A percentile compares a stretch with the other conserved stretches of the same genome.
These are phyloP conservation scores for Boletus reticulatus DNA, from an alignment of 768 basidiomycete species.

Conservation along the genomic window DNA sequence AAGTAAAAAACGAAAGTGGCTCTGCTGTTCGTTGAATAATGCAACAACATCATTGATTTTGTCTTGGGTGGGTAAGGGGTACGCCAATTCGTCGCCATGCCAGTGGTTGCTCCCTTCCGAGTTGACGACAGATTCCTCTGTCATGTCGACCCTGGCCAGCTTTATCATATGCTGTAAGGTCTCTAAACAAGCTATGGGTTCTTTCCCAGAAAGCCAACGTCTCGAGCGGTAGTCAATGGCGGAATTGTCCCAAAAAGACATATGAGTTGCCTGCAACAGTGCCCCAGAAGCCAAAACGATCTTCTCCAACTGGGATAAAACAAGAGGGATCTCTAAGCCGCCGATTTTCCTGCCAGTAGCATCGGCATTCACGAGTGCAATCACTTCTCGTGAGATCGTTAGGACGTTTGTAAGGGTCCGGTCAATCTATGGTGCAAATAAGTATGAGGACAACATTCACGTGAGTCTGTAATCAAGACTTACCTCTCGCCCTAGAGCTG, in stretches of 20 bases:
- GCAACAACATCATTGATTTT: not conserved
- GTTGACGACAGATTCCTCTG: too few species aligned
- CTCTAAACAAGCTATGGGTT: not conserved
- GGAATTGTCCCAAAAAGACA: not conserved
- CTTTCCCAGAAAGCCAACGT: not conserved
- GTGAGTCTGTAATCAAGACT: too few species aligned
- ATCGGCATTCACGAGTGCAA: too few species aligned
- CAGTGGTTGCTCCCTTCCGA: not conserved
- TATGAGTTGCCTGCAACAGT: not conserved
- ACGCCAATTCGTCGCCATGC: not conserved
- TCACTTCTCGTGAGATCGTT: not conserved
- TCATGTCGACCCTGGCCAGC: not conserved
- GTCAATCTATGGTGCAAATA: too few species aligned
- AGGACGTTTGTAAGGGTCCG: not conserved
- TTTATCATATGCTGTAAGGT: not conserved
- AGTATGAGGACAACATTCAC: too few species aligned
- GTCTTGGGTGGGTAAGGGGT: not conserved
- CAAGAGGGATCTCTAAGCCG: not conserved
- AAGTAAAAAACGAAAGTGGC: not conserved
- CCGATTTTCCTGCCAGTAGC: too few species aligned
- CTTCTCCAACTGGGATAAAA: not conserved
- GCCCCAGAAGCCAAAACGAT: not conserved
- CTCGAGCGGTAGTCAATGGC: not conserved
- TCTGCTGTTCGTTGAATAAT: not conserved
- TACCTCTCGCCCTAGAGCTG: too few species aligned